phyloP scores from a whole-genome alignment of 2,329 filamentous ascomycete genomes.

The Nemania diffusa region DNA sequence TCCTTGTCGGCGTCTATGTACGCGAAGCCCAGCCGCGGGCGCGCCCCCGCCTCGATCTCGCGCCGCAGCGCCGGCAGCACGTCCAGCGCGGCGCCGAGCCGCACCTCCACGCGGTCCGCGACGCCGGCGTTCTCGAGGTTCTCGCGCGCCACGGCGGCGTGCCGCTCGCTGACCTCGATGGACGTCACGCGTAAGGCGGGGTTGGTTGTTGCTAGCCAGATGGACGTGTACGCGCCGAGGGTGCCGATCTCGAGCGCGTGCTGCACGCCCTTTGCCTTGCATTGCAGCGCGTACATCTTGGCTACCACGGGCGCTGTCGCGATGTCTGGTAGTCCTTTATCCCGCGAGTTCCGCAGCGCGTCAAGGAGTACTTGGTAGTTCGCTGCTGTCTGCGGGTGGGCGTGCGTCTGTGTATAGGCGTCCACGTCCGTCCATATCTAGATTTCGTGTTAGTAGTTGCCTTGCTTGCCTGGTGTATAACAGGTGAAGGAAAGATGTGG shows the following conservation, averaged over 20 bases:
- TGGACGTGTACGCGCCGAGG: conserved; percentile 38
- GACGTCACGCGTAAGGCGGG: conserved; percentile 30
- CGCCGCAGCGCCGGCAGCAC: conserved; percentile 21
- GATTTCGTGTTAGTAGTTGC: conserved; percentile 10
- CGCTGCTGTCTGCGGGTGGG: conserved; percentile 25
- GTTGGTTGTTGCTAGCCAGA: conserved; percentile 32
- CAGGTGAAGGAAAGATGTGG: neutral
- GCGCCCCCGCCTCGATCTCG: conserved; percentile 22
- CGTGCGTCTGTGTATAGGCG: conserved; percentile 24
- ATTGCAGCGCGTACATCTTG: conserved; percentile 37
- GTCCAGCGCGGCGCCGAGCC: conserved; percentile 33
- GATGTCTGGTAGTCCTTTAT: conserved; percentile 34
- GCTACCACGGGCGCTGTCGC: conserved; percentile 26
- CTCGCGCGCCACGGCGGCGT: conserved; percentile 25
- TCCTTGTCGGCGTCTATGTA: conserved; percentile 38
- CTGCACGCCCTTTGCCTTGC: conserved; percentile 23
- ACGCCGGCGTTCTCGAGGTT: conserved; percentile 34
- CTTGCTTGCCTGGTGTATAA: neutral
- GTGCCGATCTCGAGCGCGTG: conserved; percentile 38
- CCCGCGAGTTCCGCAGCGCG: conserved; percentile 34
- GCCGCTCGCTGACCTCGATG: conserved; percentile 31
- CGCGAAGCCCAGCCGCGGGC: conserved; percentile 32
- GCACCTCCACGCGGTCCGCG: conserved; percentile 28
- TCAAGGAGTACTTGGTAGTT: conserved; percentile 28
- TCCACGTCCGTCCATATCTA: conserved; percentile 35